phyloP scores from a whole-genome alignment of 192 early-diverging fungal genomes.

The Cetraspora pellucida region DNA sequence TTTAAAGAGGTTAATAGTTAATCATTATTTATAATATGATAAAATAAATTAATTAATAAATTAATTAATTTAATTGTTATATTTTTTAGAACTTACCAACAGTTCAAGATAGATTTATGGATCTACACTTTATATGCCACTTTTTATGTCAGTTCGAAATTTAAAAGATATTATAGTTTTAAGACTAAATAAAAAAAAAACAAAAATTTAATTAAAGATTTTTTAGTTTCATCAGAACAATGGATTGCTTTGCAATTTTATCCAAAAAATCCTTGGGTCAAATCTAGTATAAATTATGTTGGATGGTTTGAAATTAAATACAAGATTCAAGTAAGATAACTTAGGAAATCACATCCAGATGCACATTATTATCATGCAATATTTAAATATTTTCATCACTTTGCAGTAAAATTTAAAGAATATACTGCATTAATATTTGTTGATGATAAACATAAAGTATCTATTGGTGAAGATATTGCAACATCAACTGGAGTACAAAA shows the following conservation, averaged over 20 bases:
- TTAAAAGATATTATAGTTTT: background rate
- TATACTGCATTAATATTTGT: background rate
- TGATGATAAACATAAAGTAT: constrained; percentile 3
- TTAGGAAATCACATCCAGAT: background rate
- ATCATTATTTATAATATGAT: too few relatives aligned
- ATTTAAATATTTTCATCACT: background rate
- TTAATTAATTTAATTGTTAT: too few relatives aligned
- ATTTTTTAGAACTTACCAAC: background rate
- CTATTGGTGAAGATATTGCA: background rate
- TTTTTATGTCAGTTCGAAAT: background rate
- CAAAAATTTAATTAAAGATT: background rate
- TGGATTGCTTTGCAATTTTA: background rate
- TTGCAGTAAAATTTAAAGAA: background rate
- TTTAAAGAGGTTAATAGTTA: background rate
- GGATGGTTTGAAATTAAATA: constrained; percentile 8
- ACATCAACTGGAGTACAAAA: constrained; percentile 1
- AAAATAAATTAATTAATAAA: too few relatives aligned
- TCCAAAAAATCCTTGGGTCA: background rate
- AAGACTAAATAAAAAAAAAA: background rate
- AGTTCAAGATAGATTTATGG: background rate
- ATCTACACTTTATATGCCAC: background rate
- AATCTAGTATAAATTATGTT: background rate
- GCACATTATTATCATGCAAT: background rate
- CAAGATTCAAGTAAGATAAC: background rate
- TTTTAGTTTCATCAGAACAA: background rate